Evolutionary conservation across 1,284 basidiomycete species (phyloP).

Genomic region (Sporisorium exsertum): DNA sequence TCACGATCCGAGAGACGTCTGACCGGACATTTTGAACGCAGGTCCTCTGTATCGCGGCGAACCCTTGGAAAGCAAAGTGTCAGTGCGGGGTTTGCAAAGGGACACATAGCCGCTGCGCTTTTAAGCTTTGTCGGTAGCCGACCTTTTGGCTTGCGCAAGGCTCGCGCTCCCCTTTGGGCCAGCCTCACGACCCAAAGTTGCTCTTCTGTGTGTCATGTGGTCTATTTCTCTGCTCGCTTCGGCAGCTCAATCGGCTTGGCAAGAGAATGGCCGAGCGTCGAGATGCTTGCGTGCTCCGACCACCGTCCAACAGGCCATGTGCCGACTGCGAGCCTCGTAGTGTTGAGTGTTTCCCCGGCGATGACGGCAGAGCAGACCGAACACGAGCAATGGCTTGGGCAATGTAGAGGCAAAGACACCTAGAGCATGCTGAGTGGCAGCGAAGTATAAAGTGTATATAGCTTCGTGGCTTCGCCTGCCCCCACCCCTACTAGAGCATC

Average conservation of each 20-base stretch:
- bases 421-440: neutral
- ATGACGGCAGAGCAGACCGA: neutral
- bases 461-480: too few species aligned
- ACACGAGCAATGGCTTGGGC: neutral
- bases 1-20: neutral
- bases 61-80: neutral
- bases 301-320: too few species aligned
- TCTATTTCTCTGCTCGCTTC: neutral
- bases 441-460: neutral
- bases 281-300: too few species aligned
- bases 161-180: neutral
- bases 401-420: neutral
- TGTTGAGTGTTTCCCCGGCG: neutral
- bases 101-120: neutral
- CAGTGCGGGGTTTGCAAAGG: neutral
- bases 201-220: neutral
- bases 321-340: too few species aligned
- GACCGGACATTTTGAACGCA: neutral
- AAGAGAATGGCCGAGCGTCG: too few species aligned
- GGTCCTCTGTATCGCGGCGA: neutral
- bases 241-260: neutral
- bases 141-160: neutral
- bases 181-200: neutral
- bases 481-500: too few species aligned
- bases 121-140: neutral